phyloP scores from a whole-genome alignment of 1,284 basidiomycete genomes.

The Trametes versicolor region DNA sequence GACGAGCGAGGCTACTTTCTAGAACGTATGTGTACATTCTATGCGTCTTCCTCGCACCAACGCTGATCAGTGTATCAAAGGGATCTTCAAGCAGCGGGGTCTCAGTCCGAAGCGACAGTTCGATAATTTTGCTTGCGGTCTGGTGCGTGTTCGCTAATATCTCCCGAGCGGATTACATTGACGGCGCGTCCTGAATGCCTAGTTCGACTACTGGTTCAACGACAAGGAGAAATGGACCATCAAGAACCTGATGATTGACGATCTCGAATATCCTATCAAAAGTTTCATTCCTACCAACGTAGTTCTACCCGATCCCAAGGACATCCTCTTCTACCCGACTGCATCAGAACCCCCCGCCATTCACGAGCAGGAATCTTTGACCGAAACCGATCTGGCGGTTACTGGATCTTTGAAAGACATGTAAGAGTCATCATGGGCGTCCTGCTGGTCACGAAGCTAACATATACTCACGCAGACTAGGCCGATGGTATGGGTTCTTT shows the following conservation, averaged over 20 bases:
- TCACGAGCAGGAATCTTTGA: background rate
- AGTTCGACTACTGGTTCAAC: slow-evolving; percentile 31
- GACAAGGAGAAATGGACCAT: slow-evolving; percentile 14
- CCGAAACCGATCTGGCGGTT: slow-evolving; percentile 34
- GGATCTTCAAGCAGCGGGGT: slow-evolving; percentile 48
- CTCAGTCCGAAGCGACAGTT: slow-evolving; percentile 42
- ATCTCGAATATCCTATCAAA: slow-evolving; percentile 13
- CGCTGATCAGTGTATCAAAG: slow-evolving; percentile 34
- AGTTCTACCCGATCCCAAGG: slow-evolving; percentile 10
- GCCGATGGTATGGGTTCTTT: slow-evolving; percentile 25
- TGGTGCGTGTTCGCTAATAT: slow-evolving; percentile 19
- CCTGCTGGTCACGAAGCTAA: too few relatives aligned
- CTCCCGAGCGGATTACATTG: background rate
- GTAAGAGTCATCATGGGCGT: slow-evolving; percentile 7
- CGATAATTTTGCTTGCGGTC: slow-evolving; percentile 39
- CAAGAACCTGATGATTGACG: slow-evolving; percentile 15
- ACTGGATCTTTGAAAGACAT: slow-evolving; percentile 21
- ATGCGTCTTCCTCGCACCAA: background rate
- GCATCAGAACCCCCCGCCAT: slow-evolving; percentile 14
- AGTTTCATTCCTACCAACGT: slow-evolving; percentile 31
- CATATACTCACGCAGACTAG: slow-evolving; percentile 17
- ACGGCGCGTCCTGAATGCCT: background rate
- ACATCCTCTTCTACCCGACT: slow-evolving; percentile 37
- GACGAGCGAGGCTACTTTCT: background rate
- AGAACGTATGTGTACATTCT: background rate